Evolutionary conservation across 257 asterid genomes (phyloP).

Genomic region (Eucommia ulmoides): DNA sequence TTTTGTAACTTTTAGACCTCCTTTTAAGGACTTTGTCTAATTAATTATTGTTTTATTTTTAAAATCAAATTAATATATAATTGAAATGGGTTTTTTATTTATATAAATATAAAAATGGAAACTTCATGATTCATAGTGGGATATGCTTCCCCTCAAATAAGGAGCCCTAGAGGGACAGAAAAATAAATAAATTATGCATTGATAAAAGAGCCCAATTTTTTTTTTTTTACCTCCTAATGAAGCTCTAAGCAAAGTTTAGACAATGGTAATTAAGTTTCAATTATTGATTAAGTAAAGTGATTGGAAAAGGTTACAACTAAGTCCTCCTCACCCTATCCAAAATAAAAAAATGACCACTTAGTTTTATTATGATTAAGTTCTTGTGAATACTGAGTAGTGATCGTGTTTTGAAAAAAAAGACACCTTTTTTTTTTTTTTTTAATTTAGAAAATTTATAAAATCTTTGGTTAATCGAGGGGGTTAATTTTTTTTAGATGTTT

Average conservation of each 20-base stretch:
- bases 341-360: too few relatives aligned
- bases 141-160: background rate
- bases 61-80: background rate
- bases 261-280: background rate
- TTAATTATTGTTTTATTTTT: conserved; percentile 26
- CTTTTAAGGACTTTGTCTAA: conserved; percentile 57
- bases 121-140: background rate
- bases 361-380: too few relatives aligned
- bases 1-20: conserved; percentile 50
- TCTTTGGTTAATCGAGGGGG: too few relatives aligned
- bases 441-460: too few relatives aligned
- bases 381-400: too few relatives aligned
- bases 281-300: background rate
- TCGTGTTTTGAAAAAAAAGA: too few relatives aligned
- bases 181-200: background rate
- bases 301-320: background rate
- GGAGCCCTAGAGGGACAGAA: background rate
- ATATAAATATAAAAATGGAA: background rate
- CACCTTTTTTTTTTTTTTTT: too few relatives aligned
- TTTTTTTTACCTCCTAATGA: background rate
- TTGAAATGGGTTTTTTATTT: background rate
- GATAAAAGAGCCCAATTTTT: background rate
- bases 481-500: too few relatives aligned
- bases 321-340: too few relatives aligned
- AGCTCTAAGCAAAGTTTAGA: background rate